A percentile compares a stretch with the other conserved stretches of the same genome.
These are phyloP conservation scores for Mycosphaerella arachidis DNA, from an alignment of 2,329 filamentous ascomycete species.

Conservation along the genomic window DNA sequence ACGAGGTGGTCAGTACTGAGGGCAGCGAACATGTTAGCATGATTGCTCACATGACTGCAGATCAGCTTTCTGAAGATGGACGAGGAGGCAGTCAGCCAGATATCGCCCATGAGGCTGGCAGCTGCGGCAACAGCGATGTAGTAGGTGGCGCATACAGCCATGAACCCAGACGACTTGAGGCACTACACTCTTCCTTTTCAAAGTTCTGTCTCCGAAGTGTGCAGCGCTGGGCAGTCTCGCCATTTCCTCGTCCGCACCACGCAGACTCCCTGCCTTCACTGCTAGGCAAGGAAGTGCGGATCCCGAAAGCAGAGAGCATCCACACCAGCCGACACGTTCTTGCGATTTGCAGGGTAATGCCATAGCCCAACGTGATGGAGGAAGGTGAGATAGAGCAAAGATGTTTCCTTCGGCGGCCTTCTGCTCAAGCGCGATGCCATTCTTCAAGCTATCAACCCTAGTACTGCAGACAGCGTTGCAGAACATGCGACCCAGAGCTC, in stretches of 20 bases:
- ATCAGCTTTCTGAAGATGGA: constrained; percentile 32
- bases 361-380: not conserved
- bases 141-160: not conserved
- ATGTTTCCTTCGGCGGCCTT: not conserved
- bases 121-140: not conserved
- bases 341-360: not conserved
- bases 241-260: not conserved
- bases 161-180: not conserved
- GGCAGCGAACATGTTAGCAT: not conserved
- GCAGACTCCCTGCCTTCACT: not conserved
- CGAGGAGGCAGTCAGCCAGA: constrained; percentile 19
- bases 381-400: not conserved
- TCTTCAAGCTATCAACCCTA: not conserved
- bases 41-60: constrained; percentile 15
- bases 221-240: not conserved
- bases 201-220: not conserved
- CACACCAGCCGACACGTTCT: not conserved
- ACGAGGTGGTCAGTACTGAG: constrained; percentile 63
- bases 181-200: not conserved
- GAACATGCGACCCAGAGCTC: not conserved
- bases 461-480: not conserved
- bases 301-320: not conserved
- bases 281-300: not conserved
- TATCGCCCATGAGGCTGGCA: constrained; percentile 10
- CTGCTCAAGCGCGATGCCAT: not conserved